Conservation (phyloP, 768 basidiomycete species). For the Paxillus involutus region DNA sequence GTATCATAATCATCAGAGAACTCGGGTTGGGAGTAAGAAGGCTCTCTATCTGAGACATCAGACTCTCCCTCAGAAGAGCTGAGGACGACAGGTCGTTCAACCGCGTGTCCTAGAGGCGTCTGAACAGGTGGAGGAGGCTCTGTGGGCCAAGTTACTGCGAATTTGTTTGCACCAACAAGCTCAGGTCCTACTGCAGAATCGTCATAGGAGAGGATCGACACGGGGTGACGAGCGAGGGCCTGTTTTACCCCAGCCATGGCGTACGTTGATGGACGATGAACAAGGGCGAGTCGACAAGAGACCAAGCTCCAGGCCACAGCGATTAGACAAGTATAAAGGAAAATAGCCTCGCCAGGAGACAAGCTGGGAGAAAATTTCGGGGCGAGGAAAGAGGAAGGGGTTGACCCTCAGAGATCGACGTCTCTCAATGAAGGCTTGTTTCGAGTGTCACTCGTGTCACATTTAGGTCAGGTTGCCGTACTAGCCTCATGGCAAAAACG, state of each 20-base stretch:
- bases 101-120: slow-evolving; percentile 30
- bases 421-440: slow-evolving; percentile 20
- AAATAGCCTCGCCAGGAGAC: slow-evolving; percentile 28
- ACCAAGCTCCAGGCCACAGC: slow-evolving; percentile 14
- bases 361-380: slow-evolving; percentile 14
- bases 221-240: slow-evolving; percentile 50
- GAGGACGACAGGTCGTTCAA: slow-evolving; percentile 40
- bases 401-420: slow-evolving; percentile 28
- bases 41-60: slow-evolving; percentile 48
- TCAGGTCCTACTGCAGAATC: slow-evolving; percentile 48
- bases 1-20: slow-evolving; percentile 32
- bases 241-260: slow-evolving; percentile 32
- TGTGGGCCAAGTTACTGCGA: slow-evolving; percentile 58
- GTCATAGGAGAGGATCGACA: slow-evolving; percentile 34
- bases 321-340: slow-evolving; percentile 10
- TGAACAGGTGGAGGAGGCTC: slow-evolving; percentile 42
- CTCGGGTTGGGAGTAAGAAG: slow-evolving; percentile 29
- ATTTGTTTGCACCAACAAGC: slow-evolving; percentile 50
- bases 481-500: slow-evolving; percentile 22
- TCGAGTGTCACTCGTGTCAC: slow-evolving; percentile 29
- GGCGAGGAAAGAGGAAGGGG: slow-evolving; percentile 9
- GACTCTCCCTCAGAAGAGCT: slow-evolving; percentile 55
- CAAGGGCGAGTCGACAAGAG: slow-evolving; percentile 9
- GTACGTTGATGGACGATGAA: not conserved
- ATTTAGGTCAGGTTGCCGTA: slow-evolving; percentile 7